Base-by-base conservation (phyloP, 495 filamentous ascomycete genomes). In the Penicillium mononematosum region DNA sequence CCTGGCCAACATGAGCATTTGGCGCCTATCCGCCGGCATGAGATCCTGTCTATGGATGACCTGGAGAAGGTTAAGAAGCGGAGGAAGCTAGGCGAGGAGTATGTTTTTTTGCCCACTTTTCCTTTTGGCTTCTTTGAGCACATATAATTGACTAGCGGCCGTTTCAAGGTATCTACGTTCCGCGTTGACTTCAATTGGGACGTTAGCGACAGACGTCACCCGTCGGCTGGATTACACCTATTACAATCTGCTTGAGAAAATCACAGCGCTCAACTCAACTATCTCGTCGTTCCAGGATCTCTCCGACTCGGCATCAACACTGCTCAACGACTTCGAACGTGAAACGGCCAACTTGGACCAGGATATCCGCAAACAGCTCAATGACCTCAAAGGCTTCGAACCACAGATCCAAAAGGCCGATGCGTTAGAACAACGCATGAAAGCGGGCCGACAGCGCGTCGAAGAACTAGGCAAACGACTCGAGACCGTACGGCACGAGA, bases 141-240 rank as follows among this genome's bases (percentile, higher is more conserved):
- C 10, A 22, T 39, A 3, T 0, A 52, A 45, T 17, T 46, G 27
- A 58, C 50, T 63, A n/a, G 44, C 11, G 41, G 27, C 49, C 32
- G 10, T 34, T 10, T 19, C 45, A 48, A 78, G 75, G 43, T 75
- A 68, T 61, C 62, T 79, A 39, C 69, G 65, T 2, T 70, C 64
- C 34, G 68, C 72, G n/a, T 58, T 77, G 20, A 63, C 69, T 8
- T 68, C 70, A 1, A 71, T 77, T 42, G 73, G 75, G 14, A 72
- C 71, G 0, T 67, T 72, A 24, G 76, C 76, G 25, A 82, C 73
- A 50, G 80, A 81, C 36, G 84, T 85, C 4, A 94, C 86, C 19
- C 81, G 83, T 58, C 83, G 83, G 44, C 81, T 97, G n/a, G 90
- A 96, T 65, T 87, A 88, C 61, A 91, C 88, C 0, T 96, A 96